Evolutionary conservation across 306 rosid species (phyloP).

Genomic region (Trifolium pratense): DNA sequence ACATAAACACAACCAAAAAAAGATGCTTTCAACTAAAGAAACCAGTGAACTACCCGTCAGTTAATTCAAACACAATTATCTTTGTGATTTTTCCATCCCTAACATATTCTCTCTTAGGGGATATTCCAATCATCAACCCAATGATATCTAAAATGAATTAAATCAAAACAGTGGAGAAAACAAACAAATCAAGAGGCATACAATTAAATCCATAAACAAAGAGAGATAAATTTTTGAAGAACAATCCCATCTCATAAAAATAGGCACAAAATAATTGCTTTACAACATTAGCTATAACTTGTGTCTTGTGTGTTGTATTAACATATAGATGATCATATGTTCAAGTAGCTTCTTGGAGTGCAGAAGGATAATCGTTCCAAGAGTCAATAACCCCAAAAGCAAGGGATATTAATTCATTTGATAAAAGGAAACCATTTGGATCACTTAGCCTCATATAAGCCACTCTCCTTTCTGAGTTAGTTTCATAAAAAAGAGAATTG

Average conservation of each 20-base stretch:
- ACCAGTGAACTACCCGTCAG: no score
- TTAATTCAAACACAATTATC: no score
- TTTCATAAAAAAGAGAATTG: constrained; percentile 31
- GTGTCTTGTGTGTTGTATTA: constrained; percentile 25
- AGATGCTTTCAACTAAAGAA: no score
- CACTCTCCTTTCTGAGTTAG: constrained; percentile 34
- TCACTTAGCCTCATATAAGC: constrained; percentile 77
- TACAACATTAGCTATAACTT: constrained; percentile 19
- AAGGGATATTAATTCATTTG: constrained; percentile 81
- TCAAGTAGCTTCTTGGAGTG: constrained; percentile 30
- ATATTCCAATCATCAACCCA: no score
- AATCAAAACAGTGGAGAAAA: no score
- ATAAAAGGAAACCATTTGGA: constrained; percentile 92
- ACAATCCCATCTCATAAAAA: not conserved
- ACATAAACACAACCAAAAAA: no score
- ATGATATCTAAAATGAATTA: no score
- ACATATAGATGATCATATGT: constrained; percentile 14
- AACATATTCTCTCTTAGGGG: no score
- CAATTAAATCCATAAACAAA: no score
- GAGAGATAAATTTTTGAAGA: no score
- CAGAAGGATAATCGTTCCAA: constrained; percentile 38
- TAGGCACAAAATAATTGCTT: constrained; percentile 24
- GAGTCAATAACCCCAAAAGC: constrained; percentile 80
- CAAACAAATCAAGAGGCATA: no score
- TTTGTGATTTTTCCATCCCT: no score